Evolutionary conservation across 495 filamentous ascomycete species (phyloP), one percentile per base, ranked within the genome.

Genomic region (Hyaloscypha finlandica): DNA sequence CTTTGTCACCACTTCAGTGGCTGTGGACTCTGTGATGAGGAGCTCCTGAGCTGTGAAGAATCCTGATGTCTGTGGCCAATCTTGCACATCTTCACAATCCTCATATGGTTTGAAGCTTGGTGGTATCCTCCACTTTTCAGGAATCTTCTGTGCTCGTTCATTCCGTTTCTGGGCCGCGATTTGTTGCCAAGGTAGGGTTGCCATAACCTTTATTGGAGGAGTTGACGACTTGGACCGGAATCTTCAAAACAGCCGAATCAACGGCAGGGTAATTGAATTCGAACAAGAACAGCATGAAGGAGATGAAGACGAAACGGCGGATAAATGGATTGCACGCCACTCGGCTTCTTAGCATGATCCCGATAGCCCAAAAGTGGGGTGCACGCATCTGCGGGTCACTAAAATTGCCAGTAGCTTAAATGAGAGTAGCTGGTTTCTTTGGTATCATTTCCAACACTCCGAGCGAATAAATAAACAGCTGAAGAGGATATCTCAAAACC

Each of bases 1-100:
- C 64, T 70, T 73, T 11, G 70, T 68, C 6, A 79, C 63, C 1
- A 88, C 73, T 11, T 74, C 73, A 2, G 72, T 73, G n/a, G 83
- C 84, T 37, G 35, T 37, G 12, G 35, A 37, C 12, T 37, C 35
- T 12, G 35, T 37, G 35, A 37, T 37, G 35, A 37, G 0, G 8
- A 37, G 35, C 8, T 54, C 51, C 8, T 54, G 6, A 8, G 51
- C 6, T 6, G 19, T 29, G 51, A 20, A 54, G 25, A 54, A 54
- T 31, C 55, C 55, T 5, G 55, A 58, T 6, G 55, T 58, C 4
- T 58, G 1, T 58, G 55, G 55, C 25, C 25, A 58, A 58, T 58
- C 55, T 2, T 29, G 25, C 8, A 58, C 55, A 58, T 58, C n/a
- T 30, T 30, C 25, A 22, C 14, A 11, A 16, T 58, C 29, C 6